Evolutionary conservation across 139 green algal species (phyloP).

Genomic region (Gonium pectorale): DNA sequence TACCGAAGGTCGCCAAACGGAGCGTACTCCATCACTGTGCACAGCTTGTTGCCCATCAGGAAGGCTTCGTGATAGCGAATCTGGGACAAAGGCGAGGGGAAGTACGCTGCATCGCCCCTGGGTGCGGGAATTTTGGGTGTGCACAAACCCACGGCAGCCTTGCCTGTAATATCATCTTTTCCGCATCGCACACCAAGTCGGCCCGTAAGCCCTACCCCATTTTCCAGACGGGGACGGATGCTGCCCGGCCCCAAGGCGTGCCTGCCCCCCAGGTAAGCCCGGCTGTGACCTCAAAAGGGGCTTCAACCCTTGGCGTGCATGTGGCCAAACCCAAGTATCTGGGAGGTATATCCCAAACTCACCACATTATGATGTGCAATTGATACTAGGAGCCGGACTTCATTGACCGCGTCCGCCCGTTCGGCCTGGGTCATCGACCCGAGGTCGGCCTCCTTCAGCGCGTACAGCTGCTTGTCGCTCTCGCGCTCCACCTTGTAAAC

Average conservation of each 20-base stretch:
- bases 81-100: constrained; percentile 42
- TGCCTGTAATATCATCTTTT: no score
- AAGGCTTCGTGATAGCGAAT: constrained; percentile 85
- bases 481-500: constrained; percentile 77
- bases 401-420: constrained; percentile 79
- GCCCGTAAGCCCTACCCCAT: no score
- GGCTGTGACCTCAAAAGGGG: no score
- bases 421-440: constrained; percentile 75
- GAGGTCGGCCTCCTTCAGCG: constrained; percentile 85
- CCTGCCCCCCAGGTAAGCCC: no score
- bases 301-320: no score
- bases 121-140: no score
- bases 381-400: constrained; percentile 81
- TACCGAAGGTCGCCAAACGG: constrained; percentile 74
- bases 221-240: no score
- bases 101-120: not conserved
- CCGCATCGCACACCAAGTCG: no score
- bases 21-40: constrained; percentile 88
- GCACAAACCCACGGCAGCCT: no score
- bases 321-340: no score
- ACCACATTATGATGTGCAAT: constrained; percentile 75
- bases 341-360: no score
- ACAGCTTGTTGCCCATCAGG: constrained; percentile 79
- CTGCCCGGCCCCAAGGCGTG: no score
- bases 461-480: constrained; percentile 77